Base-by-base conservation (phyloP, 768 basidiomycete genomes). In the Phylloporus sp. region DNA sequence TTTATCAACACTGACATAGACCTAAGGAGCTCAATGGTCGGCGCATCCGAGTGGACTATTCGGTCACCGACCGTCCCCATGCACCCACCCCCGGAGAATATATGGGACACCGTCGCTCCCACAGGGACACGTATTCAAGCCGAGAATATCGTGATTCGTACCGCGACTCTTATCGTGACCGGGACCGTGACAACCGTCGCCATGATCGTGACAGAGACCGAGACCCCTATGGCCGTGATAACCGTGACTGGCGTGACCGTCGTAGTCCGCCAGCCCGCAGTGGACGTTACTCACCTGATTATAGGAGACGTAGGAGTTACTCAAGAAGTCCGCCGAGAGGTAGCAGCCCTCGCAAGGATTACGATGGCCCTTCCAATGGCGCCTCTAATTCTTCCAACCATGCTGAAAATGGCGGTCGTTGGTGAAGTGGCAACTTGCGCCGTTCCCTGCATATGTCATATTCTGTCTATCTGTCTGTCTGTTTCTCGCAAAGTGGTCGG, bases 81-180 rank as follows among this genome's bases (percentile, higher is more conserved):
- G 84, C 88, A 13, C 91, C 96, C 9, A 99, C 95, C 9, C 95
- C 95, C 5, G 95, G 95, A 50, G 90, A 96, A 71, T 99, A 97
- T 67, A 95, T 95, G 90, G 92, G 95, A 11, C 86, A 90, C 55
- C 81, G 88, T 39, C 85, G 87, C 44, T 62, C 67, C 47, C 60
- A 69, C 59, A 74, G 79, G 49, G 79, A 76, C 53, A 61, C 67
- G 7, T 70, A 73, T 46, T 66, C 64, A 1, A 55, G 69, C 48
- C 72, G 72, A 44, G 72, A 82, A 58, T 70, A 50, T 35, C 70
- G 76, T 49, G 72, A 76, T 50, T 64, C 69, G 37, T 69, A 74
- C 46, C 72, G 78, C 46, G 74, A 66, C 17, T 66, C 66, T 0
- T 42, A 63, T 64, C 69, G 76, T 26, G 78, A 82, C 52, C 69